A percentile compares a stretch with the other conserved stretches of the same genome.
These are phyloP conservation scores for Diaporthe humulicola DNA, from an alignment of 2,329 filamentous ascomycete genomes.

Conservation along the genomic window DNA sequence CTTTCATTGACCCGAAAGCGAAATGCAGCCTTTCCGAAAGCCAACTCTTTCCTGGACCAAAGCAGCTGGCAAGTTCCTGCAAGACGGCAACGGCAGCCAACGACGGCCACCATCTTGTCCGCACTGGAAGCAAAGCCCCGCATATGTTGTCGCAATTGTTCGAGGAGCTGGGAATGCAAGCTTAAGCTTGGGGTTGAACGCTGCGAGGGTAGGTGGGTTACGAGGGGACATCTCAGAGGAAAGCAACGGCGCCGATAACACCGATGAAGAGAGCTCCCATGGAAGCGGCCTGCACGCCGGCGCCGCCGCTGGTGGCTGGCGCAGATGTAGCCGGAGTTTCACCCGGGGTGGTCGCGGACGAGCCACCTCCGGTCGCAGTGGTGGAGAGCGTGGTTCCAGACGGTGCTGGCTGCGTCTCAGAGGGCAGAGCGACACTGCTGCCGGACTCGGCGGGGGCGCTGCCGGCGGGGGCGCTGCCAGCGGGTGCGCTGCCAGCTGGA, in stretches of 20 bases:
- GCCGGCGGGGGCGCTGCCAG: conserved; percentile 26
- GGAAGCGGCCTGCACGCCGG: conserved; percentile 49
- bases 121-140: conserved; percentile 25
- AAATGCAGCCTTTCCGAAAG: conserved; percentile 9
- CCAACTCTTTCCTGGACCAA: conserved; percentile 10
- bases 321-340: conserved; percentile 44
- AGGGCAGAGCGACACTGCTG: conserved; percentile 37
- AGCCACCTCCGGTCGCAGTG: conserved; percentile 41
- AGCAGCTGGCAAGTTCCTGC: conserved; percentile 21
- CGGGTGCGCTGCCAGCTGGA: conserved; percentile 33
- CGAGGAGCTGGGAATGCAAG: conserved; percentile 6
- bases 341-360: conserved; percentile 40
- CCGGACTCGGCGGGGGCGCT: conserved; percentile 41
- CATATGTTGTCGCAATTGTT: conserved; percentile 5
- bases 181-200: neutral
- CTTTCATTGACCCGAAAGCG: conserved; percentile 13
- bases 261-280: conserved; percentile 51
- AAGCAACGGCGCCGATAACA: conserved; percentile 50
- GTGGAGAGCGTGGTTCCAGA: conserved; percentile 40
- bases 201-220: neutral
- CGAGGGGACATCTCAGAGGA: conserved; percentile 48
- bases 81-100: conserved; percentile 3
- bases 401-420: conserved; percentile 42
- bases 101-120: conserved; percentile 21
- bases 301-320: conserved; percentile 47